Evolutionary conservation across 306 rosid genomes (phyloP), one percentile per base, ranked within the genome.

Genomic region (Pterocarpus macrocarpus): DNA sequence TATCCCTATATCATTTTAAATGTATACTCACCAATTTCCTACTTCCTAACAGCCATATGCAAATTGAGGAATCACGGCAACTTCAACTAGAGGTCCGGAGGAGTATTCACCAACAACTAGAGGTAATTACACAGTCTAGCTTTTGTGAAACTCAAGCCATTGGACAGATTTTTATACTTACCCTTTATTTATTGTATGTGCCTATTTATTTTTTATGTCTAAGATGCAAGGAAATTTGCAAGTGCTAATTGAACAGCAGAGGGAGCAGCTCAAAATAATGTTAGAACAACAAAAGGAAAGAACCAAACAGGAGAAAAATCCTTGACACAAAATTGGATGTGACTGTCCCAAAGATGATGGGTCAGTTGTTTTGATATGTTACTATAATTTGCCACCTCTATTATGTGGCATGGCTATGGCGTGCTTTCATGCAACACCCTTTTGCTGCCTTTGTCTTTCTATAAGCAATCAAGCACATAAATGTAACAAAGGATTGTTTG

Each of bases 201-300:
- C 28, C 33, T 64, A 12, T 71, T 65, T 85, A 22, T 71, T 1
- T 49, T 41, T 63, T 9, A 5, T 49, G 35, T 10, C 30, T 33
- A 71, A 88, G 91, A 74, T 83, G 74, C 91, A 88, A 69, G 72
- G 35, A 73, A 57, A 80, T 73, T 69, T 88, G 81, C 71, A 83
- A 76, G 1, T 9, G 64, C 67, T 82, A 17, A 85, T 88, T 68
- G 67, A 85, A 77, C 57, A 76, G 69, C 77, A 88, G 55, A 49
- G 34, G 47, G 55, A 83, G 82, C 87, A 83, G 73, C 75, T 85
- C 13, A 83, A 50, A 13, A 56, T 22, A 75, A 77, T 83, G 82
- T 69, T 64, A 44, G 82, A 81, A 49, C 65, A 15, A 30, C 79
- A 67, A 67, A 73, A 80, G 62, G 49, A 76, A 30, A 67, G 62